Base-by-base conservation (phyloP, 768 basidiomycete species). In the Astraeus odoratus region DNA sequence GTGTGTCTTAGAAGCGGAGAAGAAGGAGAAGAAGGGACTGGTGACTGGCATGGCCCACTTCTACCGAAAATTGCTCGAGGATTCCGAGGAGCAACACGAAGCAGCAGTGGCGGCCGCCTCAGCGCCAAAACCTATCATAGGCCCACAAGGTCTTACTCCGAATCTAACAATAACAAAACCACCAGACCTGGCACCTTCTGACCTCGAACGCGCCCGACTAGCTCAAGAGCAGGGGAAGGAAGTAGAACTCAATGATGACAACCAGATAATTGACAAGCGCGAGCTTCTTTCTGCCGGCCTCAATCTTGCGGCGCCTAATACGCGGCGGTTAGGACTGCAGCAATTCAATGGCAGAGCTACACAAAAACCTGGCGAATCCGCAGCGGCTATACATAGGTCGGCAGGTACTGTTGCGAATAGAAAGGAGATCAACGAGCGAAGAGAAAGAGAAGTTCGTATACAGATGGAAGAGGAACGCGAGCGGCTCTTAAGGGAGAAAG, bases 161-260 rank as follows among this genome's bases (percentile, higher is more conserved):
- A 86, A 88, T 58, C 65, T 92, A 39, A 89, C 82, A 0, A 89
- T 92, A 54, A 74, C 73, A 24, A 88, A 81, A 65, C 90, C 86
- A 10, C 67, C 74, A 33, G 73, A 86, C 49, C 70, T 81, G 54
- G 66, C 70, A 1, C 74, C 77, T 53, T 81, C 86, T 29, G 92
- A 95, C 63, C 56, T 77, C 23, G 83, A 90, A 56, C 73, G 90
- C 22, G 90, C 86, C 19, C 75, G 64, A 35, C 55, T 75, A 35
- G 90, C 91, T 13, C 71, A 73, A 52, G 77, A 74, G 47, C 74
- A 85, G 57, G 94, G 93, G 19, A 86, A 86, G 61, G 74, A 81
- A 9, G 83, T 99, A 26, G 95, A 97, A 64, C 69, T 97, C 26
- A 98, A 98, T 63, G 95, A 98, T 63, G 94, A 97, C 55, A 94